Conservation (phyloP, 306 rosid species). For the Cucurbita argyrosperma region DNA sequence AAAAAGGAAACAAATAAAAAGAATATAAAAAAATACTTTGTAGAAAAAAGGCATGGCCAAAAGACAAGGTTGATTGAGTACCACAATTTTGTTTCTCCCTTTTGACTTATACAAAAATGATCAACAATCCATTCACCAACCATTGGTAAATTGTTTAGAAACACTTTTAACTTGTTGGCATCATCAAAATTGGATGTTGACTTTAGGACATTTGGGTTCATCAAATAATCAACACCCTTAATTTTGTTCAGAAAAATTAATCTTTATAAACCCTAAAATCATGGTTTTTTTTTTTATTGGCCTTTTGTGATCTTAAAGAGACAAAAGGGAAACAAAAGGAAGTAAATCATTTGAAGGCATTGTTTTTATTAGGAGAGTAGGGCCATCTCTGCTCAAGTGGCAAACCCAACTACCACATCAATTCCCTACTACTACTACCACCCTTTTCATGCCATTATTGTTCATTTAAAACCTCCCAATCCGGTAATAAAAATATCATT, state of each 20-base stretch:
- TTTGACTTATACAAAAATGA: neutral
- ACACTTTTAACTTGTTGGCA: neutral
- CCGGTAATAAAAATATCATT: too few relatives aligned
- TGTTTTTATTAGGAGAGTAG: neutral
- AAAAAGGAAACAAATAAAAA: neutral
- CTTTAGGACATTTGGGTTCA: neutral
- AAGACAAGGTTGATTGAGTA: neutral
- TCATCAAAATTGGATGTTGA: neutral
- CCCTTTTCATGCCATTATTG: neutral
- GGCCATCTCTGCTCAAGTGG: neutral
- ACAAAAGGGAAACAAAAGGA: neutral
- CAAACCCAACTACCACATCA: neutral
- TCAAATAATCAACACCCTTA: neutral
- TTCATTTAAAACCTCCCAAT: neutral
- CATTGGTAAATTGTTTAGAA: neutral
- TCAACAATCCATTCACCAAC: neutral
- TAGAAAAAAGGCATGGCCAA: neutral
- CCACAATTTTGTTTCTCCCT: slow-evolving; percentile 2
- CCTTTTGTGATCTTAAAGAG: neutral
- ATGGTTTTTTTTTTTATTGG: neutral
- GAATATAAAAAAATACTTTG: neutral
- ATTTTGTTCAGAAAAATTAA: neutral
- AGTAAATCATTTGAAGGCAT: neutral
- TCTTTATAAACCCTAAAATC: neutral
- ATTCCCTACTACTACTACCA: neutral